phyloP scores from a whole-genome alignment of 2,329 filamentous ascomycete genomes.

The Ramichloridium luteum region DNA sequence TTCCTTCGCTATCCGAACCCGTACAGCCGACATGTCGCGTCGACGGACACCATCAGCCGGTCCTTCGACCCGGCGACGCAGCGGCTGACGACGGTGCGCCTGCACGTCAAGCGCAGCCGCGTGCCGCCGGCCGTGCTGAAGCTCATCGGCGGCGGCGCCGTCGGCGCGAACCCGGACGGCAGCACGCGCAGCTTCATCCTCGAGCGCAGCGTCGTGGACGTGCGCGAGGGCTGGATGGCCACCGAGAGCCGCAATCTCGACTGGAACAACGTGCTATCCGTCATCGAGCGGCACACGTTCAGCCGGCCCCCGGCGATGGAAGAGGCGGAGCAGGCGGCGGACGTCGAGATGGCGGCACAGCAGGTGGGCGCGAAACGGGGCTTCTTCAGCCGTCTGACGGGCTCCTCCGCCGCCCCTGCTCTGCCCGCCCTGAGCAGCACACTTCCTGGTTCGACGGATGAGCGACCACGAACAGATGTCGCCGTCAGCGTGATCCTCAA shows the following conservation, averaged over 20 bases:
- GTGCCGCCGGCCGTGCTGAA: constrained; percentile 64
- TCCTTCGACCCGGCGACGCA: constrained; percentile 61
- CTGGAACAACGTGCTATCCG: constrained; percentile 67
- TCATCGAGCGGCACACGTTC: constrained; percentile 65
- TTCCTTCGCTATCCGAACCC: constrained; percentile 83
- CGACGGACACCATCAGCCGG: constrained; percentile 69
- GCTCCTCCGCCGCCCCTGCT: constrained; percentile 13
- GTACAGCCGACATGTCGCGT: constrained; percentile 69
- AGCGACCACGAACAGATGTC: constrained; percentile 48
- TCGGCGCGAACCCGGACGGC: constrained; percentile 44
- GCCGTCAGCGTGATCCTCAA: constrained; percentile 62
- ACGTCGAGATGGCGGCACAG: no score
- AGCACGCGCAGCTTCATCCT: constrained; percentile 67
- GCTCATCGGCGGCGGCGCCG: constrained; percentile 56
- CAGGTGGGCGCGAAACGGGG: no score
- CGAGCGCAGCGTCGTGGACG: constrained; percentile 66
- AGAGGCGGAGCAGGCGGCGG: no score
- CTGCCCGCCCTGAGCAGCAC: constrained; percentile 2
- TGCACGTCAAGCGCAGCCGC: constrained; percentile 72
- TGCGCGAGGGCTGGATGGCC: constrained; percentile 70
- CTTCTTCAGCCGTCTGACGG: no score
- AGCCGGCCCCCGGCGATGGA: constrained; percentile 37
- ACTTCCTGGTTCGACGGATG: constrained; percentile 10
- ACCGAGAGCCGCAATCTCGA: constrained; percentile 72
- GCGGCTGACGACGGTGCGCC: constrained; percentile 62